phyloP scores from a whole-genome alignment of 1,139 yeast species.

The Meyerozyma elateridarum region DNA sequence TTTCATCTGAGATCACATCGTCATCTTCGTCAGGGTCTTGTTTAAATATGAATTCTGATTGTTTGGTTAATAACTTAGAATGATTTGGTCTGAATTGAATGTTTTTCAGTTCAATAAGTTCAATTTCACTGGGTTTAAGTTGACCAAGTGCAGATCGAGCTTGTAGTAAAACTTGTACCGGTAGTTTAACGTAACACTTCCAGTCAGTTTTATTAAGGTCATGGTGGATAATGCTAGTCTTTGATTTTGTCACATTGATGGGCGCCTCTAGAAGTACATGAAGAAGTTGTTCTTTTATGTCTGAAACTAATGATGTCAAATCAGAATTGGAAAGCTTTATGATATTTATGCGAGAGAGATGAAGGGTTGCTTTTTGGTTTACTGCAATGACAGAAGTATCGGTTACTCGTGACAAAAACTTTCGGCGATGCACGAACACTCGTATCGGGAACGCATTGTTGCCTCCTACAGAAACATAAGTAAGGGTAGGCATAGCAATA shows the following conservation, averaged over 20 bases:
- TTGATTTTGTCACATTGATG: conserved; percentile 6
- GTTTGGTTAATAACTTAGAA: conserved; percentile 7
- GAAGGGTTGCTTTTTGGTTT: conserved; percentile 12
- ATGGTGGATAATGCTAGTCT: conserved; percentile 7
- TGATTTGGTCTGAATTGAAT: conserved; percentile 6
- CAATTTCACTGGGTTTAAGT: conserved; percentile 6
- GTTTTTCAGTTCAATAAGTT: conserved; percentile 8
- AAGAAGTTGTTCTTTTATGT: conserved; percentile 8
- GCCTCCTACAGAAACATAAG: conserved; percentile 9
- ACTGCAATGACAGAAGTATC: conserved; percentile 11
- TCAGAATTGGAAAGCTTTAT: conserved; percentile 13
- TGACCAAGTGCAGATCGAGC: conserved; percentile 9
- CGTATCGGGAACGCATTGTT: conserved; percentile 11
- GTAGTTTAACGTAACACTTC: conserved; percentile 13
- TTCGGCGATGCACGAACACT: conserved; percentile 12
- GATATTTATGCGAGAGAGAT: conserved; percentile 12
- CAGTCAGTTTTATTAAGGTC: conserved; percentile 8
- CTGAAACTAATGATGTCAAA: conserved; percentile 9
- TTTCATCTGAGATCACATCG: conserved; percentile 1
- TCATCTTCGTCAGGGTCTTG: conserved; percentile 5
- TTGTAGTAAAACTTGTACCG: conserved; percentile 11
- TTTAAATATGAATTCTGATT: conserved; percentile 7
- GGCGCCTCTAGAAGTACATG: conserved; percentile 7
- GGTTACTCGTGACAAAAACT: conserved; percentile 6
- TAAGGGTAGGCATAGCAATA: conserved; percentile 9